Base-by-base conservation (phyloP, 1,284 basidiomycete genomes). In the Paramarasmius palmivorus region DNA sequence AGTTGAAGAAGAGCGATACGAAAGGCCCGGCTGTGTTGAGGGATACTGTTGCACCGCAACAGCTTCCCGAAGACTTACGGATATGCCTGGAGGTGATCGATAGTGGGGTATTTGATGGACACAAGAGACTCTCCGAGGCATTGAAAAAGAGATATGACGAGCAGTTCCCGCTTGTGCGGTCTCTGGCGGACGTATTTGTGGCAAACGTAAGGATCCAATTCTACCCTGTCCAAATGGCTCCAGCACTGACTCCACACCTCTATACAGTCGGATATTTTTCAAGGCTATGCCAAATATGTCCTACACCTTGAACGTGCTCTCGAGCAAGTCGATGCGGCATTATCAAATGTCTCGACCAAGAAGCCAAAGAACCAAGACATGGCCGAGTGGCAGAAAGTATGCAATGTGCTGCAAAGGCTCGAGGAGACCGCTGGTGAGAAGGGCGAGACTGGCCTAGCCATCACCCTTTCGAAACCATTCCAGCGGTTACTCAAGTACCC, bases 401-500 rank as follows among this genome's bases (percentile, higher is more conserved):
- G 86, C 76, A 79, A 82, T 60, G 77, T 80, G 56, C 69, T 92
- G 55, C 83, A 86, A 63, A 81, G 80, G 39, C 79, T 97, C 14
- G 96, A 98, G 70, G 82, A 88, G 57, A 73, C 77, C 25, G 92
- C 96, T 0, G 78, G 79, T 19, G 89, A 92, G 57, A 90, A 90
- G 65, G 95, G 93, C 59, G 95, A 98, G 73, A 93, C 92, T 1
- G 93, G 94, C 0, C 78, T 99, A 39, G 88, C 92, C 32, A 98
- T 99, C 65, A 93, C 93, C 2, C 77, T 98, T 8, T 95, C 93
- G 22, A 98, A 98, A 71, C 96, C 96, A 1, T 97, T 99, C 74
- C 96, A 98, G 67, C 84, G 96, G 29, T 78, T 99, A 39, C 85
- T 98, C 67, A 98, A 99, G 71, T 97, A 98, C 68, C 96, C 96